A percentile compares a stretch with the other conserved stretches of the same genome.
Conservation (phyloP, 1,284 basidiomycete species). For the Phaffia rhodozyma region DNA sequence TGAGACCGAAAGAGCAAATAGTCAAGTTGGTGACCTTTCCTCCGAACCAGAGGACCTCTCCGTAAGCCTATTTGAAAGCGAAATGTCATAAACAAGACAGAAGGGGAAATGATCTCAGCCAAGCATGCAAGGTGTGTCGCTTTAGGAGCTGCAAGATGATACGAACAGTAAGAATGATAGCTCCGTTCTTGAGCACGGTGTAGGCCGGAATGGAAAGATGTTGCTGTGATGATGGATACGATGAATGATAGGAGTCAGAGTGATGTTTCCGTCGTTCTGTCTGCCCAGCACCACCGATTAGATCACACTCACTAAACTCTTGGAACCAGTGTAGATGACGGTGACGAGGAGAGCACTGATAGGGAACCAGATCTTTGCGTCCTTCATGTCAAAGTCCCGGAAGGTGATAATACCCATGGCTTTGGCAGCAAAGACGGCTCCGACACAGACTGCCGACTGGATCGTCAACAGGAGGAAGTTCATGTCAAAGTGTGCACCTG, state of each 20-base stretch:
- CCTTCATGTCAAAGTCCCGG: slow-evolving; percentile 67
- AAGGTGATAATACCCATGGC: slow-evolving; percentile 74
- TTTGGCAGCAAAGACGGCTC: slow-evolving; percentile 64
- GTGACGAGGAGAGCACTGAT: slow-evolving; percentile 83
- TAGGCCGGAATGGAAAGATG: slow-evolving; percentile 84
- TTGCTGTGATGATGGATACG: slow-evolving; percentile 47
- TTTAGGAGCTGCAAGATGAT: slow-evolving; percentile 11
- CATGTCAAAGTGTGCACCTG: slow-evolving; percentile 88
- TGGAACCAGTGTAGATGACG: slow-evolving; percentile 97
- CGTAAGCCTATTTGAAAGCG: slow-evolving; percentile 58
- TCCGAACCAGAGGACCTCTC: slow-evolving; percentile 94
- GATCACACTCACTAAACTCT: slow-evolving; percentile 61
- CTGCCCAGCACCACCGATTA: background rate
- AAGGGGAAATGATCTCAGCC: background rate
- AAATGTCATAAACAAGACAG: background rate
- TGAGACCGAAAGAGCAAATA: slow-evolving; percentile 78
- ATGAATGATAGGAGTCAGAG: background rate
- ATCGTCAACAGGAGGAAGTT: slow-evolving; percentile 88
- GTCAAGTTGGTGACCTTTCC: slow-evolving; percentile 79
- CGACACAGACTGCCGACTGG: slow-evolving; percentile 75
- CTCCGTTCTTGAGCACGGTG: slow-evolving; percentile 98
- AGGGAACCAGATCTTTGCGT: slow-evolving; percentile 88
- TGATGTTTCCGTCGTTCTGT: background rate
- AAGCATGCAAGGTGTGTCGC: slow-evolving; percentile 2
- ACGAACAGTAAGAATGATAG: slow-evolving; percentile 89